phyloP scores from a whole-genome alignment of 139 green algal genomes.

The Coelastrella sp. region DNA sequence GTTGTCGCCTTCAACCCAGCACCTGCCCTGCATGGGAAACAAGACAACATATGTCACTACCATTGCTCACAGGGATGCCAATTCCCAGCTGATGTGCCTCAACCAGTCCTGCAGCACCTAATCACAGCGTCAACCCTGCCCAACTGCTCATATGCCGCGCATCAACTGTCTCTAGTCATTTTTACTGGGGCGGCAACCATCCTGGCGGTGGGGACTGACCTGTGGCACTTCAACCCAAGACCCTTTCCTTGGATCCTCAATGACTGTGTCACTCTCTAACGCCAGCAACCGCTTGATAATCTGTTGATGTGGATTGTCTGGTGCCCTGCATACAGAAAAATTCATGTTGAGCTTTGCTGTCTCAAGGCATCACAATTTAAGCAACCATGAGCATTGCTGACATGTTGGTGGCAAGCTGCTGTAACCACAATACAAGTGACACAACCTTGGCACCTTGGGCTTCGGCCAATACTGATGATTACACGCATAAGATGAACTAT shows the following conservation, averaged over 20 bases:
- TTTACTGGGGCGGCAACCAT: not conserved
- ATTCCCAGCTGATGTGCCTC: no score
- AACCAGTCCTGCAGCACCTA: no score
- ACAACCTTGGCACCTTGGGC: not conserved
- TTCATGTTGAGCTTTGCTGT: not conserved
- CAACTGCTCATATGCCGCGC: not conserved
- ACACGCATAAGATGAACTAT: not conserved
- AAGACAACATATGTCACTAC: not conserved
- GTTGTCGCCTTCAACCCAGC: constrained; percentile 92
- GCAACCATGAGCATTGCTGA: not conserved
- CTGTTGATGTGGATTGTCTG: constrained; percentile 71
- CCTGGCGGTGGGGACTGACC: constrained; percentile 10
- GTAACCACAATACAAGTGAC: not conserved
- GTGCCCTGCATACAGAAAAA: constrained; percentile 58
- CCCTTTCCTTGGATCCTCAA: constrained; percentile 48
- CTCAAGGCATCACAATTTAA: not conserved
- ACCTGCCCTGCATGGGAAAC: constrained; percentile 71
- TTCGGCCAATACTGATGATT: not conserved
- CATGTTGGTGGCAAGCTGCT: not conserved
- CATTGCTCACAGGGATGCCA: not conserved
- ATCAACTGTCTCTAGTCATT: not conserved
- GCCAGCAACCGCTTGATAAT: constrained; percentile 87
- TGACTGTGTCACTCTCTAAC: constrained; percentile 84
- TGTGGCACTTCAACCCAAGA: constrained; percentile 64
- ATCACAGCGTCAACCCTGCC: no score